These are phyloP conservation scores for Cryptococcus sp. DNA, from an alignment of 1,284 basidiomycete species.

Conservation along the genomic window DNA sequence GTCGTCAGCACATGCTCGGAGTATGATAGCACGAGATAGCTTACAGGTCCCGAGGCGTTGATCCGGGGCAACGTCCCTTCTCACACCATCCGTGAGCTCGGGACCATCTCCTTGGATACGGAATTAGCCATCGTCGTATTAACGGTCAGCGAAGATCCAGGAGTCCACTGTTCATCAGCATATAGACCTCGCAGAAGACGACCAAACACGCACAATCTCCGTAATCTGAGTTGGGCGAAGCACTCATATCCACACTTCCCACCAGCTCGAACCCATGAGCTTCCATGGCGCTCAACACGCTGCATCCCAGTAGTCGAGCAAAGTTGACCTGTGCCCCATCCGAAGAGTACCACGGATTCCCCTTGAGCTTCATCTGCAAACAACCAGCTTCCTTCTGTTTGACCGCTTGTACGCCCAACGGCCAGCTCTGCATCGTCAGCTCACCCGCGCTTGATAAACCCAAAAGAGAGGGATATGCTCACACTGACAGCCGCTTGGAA, in stretches of 20 bases:
- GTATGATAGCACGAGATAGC: too few species aligned
- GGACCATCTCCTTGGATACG: too few species aligned
- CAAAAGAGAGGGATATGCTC: conserved; percentile 8
- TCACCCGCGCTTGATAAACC: too few species aligned
- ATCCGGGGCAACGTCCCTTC: too few species aligned
- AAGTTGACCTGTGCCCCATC: conserved; percentile 22
- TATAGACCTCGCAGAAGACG: not conserved
- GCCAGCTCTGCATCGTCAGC: conserved; percentile 27
- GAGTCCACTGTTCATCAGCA: conserved; percentile 29
- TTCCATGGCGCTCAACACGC: conserved; percentile 32
- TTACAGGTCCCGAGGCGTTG: too few species aligned
- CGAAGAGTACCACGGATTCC: conserved; percentile 32
- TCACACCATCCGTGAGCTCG: too few species aligned
- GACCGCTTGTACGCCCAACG: conserved; percentile 29
- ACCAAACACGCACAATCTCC: conserved; percentile 20
- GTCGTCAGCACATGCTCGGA: too few species aligned
- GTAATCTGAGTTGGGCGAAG: conserved; percentile 12
- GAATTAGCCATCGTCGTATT: not conserved
- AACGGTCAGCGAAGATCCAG: conserved; percentile 35
- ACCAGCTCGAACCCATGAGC: conserved; percentile 33
- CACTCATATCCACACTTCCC: conserved; percentile 33
- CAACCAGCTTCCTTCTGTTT: conserved; percentile 31
- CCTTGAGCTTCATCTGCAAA: conserved; percentile 35
- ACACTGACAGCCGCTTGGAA: conserved; percentile 30
- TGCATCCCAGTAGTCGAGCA: conserved; percentile 22